A percentile compares a stretch with the other conserved stretches of the same genome.
phyloP scores from a whole-genome alignment of 1,284 basidiomycete species.

The Tilletia caries region DNA sequence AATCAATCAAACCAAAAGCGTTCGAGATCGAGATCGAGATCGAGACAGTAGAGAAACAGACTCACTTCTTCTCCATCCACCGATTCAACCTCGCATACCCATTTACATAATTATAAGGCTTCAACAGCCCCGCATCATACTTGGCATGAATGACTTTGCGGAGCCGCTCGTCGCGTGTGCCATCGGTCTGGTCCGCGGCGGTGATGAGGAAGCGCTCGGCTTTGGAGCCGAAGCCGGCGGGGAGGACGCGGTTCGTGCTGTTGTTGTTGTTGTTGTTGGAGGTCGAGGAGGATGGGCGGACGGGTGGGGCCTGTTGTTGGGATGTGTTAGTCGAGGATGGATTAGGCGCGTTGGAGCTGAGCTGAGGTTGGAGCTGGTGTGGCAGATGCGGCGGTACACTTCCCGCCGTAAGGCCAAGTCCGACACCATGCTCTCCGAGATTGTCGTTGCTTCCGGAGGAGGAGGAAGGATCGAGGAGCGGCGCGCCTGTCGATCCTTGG shows the following conservation, averaged over 20 bases:
- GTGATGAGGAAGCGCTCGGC: slow-evolving; percentile 82
- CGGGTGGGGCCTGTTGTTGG: too few relatives aligned
- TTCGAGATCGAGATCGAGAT: too few relatives aligned
- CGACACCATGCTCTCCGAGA: too few relatives aligned
- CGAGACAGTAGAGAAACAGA: too few relatives aligned
- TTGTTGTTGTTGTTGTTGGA: not conserved
- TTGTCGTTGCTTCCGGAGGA: too few relatives aligned
- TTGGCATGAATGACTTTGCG: slow-evolving; percentile 91
- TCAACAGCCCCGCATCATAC: slow-evolving; percentile 89
- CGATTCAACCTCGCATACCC: slow-evolving; percentile 48
- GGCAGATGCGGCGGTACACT: too few relatives aligned
- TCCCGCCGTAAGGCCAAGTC: too few relatives aligned
- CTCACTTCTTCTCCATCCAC: slow-evolving; percentile 91
- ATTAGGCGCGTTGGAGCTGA: not conserved
- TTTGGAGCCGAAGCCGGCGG: slow-evolving; percentile 37
- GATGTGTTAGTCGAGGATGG: too few relatives aligned
- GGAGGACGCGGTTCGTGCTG: slow-evolving; percentile 20
- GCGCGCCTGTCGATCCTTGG: too few relatives aligned
- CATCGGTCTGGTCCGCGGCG: slow-evolving; percentile 89
- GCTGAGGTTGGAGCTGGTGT: too few relatives aligned
- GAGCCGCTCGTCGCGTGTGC: slow-evolving; percentile 82
- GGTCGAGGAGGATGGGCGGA: not conserved
- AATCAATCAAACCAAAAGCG: too few relatives aligned
- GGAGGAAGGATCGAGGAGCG: too few relatives aligned
- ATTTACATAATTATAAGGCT: slow-evolving; percentile 88